Evolutionary conservation across 768 basidiomycete species (phyloP).

Genomic region (Galerina marginata): DNA sequence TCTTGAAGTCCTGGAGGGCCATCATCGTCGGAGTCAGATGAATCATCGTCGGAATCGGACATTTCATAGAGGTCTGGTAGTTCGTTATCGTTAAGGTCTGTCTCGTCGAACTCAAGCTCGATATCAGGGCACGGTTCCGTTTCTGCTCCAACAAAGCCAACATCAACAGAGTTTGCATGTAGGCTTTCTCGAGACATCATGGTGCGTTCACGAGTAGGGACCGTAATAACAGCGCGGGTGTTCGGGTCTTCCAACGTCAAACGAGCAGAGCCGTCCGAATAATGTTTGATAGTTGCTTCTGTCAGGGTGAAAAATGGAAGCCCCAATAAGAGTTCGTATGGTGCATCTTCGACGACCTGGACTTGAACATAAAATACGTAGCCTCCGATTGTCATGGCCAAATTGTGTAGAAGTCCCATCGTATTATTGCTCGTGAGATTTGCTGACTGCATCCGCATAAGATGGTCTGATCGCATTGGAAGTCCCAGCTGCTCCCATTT

Average conservation of each 20-base stretch:
- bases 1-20: no score
- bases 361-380: constrained; percentile 24
- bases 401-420: constrained; percentile 21
- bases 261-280: not conserved
- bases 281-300: constrained; percentile 9
- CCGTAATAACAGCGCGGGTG: constrained; percentile 7
- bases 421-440: constrained; percentile 17
- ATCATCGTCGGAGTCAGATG: no score
- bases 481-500: constrained; percentile 22
- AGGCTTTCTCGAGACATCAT: not conserved
- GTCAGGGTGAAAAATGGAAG: constrained; percentile 25
- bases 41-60: no score
- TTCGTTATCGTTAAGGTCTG: no score
- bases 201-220: constrained; percentile 11
- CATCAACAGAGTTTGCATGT: not conserved
- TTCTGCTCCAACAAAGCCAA: not conserved
- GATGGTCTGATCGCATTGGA: constrained; percentile 15
- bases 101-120: no score
- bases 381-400: constrained; percentile 18
- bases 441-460: constrained; percentile 27
- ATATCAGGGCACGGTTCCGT: constrained; percentile 18
- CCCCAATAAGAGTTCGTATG: constrained; percentile 28
- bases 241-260: constrained; percentile 24
- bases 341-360: constrained; percentile 24
- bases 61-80: no score